phyloP scores from a whole-genome alignment of 225 moss, liverwort and hornwort species.

The Physcomitrium patens region DNA sequence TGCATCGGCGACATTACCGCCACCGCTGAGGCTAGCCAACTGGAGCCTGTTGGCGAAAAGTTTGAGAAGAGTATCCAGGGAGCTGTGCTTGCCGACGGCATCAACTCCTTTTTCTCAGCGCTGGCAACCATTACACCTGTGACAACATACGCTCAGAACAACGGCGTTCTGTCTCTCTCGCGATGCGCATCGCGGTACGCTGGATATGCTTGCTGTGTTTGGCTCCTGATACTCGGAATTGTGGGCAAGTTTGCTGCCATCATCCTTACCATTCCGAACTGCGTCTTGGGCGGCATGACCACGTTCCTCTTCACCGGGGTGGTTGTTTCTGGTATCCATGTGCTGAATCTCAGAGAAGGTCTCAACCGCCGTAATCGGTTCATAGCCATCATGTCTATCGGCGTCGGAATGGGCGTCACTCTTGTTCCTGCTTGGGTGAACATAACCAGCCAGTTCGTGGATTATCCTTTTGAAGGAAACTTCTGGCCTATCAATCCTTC shows the following conservation, averaged over 20 bases:
- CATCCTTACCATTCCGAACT: constrained; percentile 83
- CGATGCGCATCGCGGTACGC: constrained; percentile 88
- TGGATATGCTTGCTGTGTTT: constrained; percentile 75
- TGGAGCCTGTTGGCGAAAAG: constrained; percentile 66
- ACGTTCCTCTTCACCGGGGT: constrained; percentile 88
- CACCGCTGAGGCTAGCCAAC: constrained; percentile 82
- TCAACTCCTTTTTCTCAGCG: constrained; percentile 76
- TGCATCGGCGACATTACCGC: constrained; percentile 95
- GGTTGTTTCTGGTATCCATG: constrained; percentile 82
- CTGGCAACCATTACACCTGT: constrained; percentile 78
- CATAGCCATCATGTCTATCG: constrained; percentile 80
- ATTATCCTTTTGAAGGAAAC: constrained; percentile 79
- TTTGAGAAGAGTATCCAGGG: constrained; percentile 82
- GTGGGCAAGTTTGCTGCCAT: constrained; percentile 83
- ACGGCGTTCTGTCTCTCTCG: constrained; percentile 88
- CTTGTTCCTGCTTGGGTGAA: constrained; percentile 89
- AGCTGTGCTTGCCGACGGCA: constrained; percentile 77
- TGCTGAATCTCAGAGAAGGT: constrained; percentile 57
- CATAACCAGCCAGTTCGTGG: constrained; percentile 51
- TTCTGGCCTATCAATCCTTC: constrained; percentile 69
- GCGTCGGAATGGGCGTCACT: constrained; percentile 82
- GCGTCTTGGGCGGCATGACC: constrained; percentile 90
- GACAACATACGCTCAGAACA: constrained; percentile 95
- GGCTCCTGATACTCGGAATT: constrained; percentile 78
- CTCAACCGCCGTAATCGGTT: constrained; percentile 75